Base-by-base conservation (phyloP, 2,329 filamentous ascomycete species). In the Xylaria sp. region DNA sequence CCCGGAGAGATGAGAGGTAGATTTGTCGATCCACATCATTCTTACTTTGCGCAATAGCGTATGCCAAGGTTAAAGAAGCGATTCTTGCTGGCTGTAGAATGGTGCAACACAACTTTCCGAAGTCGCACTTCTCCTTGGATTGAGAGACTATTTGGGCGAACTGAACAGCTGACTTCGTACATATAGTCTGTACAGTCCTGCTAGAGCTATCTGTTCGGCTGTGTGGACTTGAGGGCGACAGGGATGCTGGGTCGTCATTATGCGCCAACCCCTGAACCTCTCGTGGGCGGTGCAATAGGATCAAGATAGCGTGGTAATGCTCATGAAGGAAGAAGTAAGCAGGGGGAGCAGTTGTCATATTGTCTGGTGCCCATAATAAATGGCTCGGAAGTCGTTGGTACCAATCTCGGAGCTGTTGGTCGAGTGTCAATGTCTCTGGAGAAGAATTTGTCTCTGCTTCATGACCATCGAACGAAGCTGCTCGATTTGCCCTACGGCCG, bases 261-360 rank as follows among this genome's bases (percentile, higher is more conserved):
- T 33, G 13, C n/a, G 18, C n/a, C 13, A 18, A 54, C 36, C 41
- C 18, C 25, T 49, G 54, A 1, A 43, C 33, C 46, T 67, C 55
- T 23, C 48, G 49, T 28, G 69, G 65, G 39, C 64, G 69, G 39
- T 70, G 66, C 2, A 72, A 41, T 6, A 72, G 20, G 23, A 71
- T 71, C 2, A 64, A 18, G 2, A 60, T 52, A 7, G 66, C 64
- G 13, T 72, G 55, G 28, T 71, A 72, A 58, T 72, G 71, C 39
- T 65, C 33, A 31, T 72, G 71, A n/a, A 72, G 67, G 23, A 72
- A 59, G 28, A 72, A 72, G 31, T 68, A 72, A 33, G 69, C 58
- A 56, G 51, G 66, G 31, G 69, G 69, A 10, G 71, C 69, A 12
- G 54, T 64, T 60, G 43, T 66, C 39, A 65, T 65, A 51, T 71